Conservation (phyloP, 495 filamentous ascomycete genomes). For the Acidomyces sp. region DNA sequence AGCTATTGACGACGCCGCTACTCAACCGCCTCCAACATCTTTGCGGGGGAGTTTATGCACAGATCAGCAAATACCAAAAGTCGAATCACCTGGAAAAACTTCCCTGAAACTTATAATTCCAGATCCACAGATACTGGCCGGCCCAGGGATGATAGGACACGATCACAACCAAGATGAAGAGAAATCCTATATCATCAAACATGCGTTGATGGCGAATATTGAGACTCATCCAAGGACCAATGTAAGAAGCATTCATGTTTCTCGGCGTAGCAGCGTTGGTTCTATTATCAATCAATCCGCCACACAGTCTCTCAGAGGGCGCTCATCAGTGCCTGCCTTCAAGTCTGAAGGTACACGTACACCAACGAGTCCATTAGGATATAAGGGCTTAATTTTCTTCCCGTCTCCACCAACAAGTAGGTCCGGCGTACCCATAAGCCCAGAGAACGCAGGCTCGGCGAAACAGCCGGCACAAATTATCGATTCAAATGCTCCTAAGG, state of each 20-base stretch:
- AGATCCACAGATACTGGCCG: background rate
- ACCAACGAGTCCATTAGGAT: conserved; percentile 4
- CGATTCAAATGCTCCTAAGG: background rate
- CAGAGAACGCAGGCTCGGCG: no score
- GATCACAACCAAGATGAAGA: no score
- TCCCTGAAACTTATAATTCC: conserved; percentile 8
- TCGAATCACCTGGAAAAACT: no score
- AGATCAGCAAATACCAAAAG: no score
- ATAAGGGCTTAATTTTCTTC: conserved; percentile 7
- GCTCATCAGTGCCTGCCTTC: background rate
- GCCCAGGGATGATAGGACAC: background rate
- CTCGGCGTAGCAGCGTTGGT: conserved; percentile 1
- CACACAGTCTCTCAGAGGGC: no score
- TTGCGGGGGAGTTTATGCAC: no score
- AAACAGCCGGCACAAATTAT: no score
- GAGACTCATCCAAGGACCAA: conserved; percentile 17
- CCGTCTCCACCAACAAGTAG: conserved; percentile 6
- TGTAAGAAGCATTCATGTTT: conserved; percentile 12
- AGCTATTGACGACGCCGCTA: no score
- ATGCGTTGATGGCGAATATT: conserved; percentile 23
- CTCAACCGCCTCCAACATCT: no score
- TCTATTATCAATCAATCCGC: conserved; percentile 1
- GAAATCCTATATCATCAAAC: no score
- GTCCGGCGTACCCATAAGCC: background rate
- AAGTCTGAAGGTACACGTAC: background rate